phyloP scores from a whole-genome alignment of 2,329 filamentous ascomycete genomes.

The Didymella glomerata region DNA sequence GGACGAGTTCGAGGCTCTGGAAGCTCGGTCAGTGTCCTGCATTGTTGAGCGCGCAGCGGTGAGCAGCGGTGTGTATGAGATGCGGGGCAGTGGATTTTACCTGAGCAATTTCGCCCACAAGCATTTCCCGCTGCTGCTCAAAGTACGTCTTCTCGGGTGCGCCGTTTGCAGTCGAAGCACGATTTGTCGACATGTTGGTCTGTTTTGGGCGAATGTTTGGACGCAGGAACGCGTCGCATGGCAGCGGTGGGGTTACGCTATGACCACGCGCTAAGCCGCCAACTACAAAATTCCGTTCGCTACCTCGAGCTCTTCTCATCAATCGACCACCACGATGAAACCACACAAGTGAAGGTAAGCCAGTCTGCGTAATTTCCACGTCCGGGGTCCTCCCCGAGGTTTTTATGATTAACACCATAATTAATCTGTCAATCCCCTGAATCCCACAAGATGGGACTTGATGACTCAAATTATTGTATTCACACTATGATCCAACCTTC shows the following conservation, averaged over 20 bases:
- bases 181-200: conserved; percentile 35
- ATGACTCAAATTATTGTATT: conserved; percentile 57
- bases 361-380: conserved; percentile 13
- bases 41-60: conserved; percentile 44
- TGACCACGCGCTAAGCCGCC: conserved; percentile 27
- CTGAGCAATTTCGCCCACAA: conserved; percentile 76
- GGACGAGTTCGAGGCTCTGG: conserved; percentile 83
- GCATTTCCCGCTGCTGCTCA: conserved; percentile 75
- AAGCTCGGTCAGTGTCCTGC: conserved; percentile 8
- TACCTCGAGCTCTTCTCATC: conserved; percentile 22
- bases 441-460: conserved; percentile 58
- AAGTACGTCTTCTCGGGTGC: conserved; percentile 64
- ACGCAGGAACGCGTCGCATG: conserved; percentile 21
- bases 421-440: conserved; percentile 88
- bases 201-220: conserved; percentile 22
- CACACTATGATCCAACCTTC: conserved; percentile 48
- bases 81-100: conserved; percentile 53
- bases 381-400: conserved; percentile 15
- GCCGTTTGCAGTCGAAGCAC: conserved; percentile 33
- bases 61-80: conserved; percentile 17
- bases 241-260: conserved; percentile 14
- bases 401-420: conserved; percentile 70
- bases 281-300: conserved; percentile 30
- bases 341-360: conserved; percentile 49
- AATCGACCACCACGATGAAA: conserved; percentile 43